A percentile compares a stretch with the other conserved stretches of the same genome.
These are phyloP conservation scores for Cladobotryum protrusum DNA, from an alignment of 2,329 filamentous ascomycete genomes.

Conservation along the genomic window DNA sequence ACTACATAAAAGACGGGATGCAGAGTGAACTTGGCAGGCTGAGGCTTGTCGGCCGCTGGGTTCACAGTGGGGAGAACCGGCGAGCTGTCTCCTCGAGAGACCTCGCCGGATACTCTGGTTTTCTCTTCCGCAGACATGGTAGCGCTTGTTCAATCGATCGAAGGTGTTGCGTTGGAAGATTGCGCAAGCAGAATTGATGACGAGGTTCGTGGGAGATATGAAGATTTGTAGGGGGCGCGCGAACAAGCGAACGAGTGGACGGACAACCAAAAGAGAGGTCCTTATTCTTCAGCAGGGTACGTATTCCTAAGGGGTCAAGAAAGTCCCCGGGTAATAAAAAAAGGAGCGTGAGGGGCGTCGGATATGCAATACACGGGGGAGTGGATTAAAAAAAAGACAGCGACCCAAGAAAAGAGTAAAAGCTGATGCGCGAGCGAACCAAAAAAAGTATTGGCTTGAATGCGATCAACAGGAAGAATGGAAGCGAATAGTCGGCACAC, in stretches of 20 bases:
- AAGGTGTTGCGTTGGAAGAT: neutral
- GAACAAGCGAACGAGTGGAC: constrained; percentile 30
- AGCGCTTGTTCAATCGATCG: constrained; percentile 3
- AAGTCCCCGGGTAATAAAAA: constrained; percentile 11
- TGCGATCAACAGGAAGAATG: constrained; percentile 16
- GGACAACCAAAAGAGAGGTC: constrained; percentile 24
- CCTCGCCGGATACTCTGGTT: constrained; percentile 74
- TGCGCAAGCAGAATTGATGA: constrained; percentile 29
- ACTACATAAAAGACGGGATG: constrained; percentile 83
- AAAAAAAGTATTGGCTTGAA: constrained; percentile 12
- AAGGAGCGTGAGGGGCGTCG: constrained; percentile 21
- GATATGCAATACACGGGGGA: constrained; percentile 33
- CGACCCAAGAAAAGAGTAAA: constrained; percentile 26
- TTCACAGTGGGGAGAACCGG: constrained; percentile 76
- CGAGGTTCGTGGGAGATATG: constrained; percentile 14
- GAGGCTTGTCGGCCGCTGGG: constrained; percentile 64
- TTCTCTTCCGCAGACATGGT: constrained; percentile 61
- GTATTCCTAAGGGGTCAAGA: constrained; percentile 13
- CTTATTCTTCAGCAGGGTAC: constrained; percentile 11
- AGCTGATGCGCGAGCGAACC: constrained; percentile 13
- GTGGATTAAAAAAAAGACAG: constrained; percentile 15
- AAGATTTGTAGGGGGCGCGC: constrained; percentile 18
- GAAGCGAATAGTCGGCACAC: constrained; percentile 8
- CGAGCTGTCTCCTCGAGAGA: constrained; percentile 52
- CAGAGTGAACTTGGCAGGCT: constrained; percentile 57